These are phyloP conservation scores for Ramaria rubella DNA, from an alignment of 768 basidiomycete genomes.

Conservation along the genomic window DNA sequence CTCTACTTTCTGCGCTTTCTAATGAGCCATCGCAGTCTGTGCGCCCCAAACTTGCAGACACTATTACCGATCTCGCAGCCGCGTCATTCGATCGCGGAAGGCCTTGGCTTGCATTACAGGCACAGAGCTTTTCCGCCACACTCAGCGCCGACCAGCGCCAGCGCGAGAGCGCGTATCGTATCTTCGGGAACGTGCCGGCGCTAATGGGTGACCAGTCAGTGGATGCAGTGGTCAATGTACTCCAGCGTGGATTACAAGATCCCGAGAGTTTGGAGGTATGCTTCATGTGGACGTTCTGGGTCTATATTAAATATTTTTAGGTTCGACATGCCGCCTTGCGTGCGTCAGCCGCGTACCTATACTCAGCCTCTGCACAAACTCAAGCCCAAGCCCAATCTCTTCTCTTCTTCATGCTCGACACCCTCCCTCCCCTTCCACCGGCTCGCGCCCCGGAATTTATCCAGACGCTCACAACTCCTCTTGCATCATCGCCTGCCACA, in stretches of 20 bases:
- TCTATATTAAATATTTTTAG: constrained; percentile 26
- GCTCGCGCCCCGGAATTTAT: constrained; percentile 59
- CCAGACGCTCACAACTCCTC: constrained; percentile 53
- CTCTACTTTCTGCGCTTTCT: constrained; percentile 61
- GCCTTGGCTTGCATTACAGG: constrained; percentile 78
- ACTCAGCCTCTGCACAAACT: constrained; percentile 52
- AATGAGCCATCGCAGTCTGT: constrained; percentile 56
- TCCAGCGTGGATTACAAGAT: constrained; percentile 65
- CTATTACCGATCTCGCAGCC: constrained; percentile 68
- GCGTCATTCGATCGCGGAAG: constrained; percentile 67
- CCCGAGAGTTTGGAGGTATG: constrained; percentile 54
- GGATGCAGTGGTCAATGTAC: constrained; percentile 58
- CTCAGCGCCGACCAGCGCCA: constrained; percentile 9
- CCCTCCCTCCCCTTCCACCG: constrained; percentile 53
- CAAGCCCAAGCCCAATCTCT: constrained; percentile 54
- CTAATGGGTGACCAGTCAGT: constrained; percentile 46
- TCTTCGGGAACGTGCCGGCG: constrained; percentile 62
- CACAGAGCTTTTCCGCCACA: constrained; percentile 47
- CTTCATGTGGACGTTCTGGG: not conserved
- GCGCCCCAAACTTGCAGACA: constrained; percentile 65
- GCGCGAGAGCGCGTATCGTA: constrained; percentile 60
- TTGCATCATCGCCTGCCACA: constrained; percentile 57
- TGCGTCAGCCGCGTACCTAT: constrained; percentile 63
- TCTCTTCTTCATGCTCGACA: constrained; percentile 68
- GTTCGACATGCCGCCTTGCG: constrained; percentile 69